These are phyloP conservation scores for Epichloe aotearoae DNA, from an alignment of 2,329 filamentous ascomycete genomes.

Conservation along the genomic window DNA sequence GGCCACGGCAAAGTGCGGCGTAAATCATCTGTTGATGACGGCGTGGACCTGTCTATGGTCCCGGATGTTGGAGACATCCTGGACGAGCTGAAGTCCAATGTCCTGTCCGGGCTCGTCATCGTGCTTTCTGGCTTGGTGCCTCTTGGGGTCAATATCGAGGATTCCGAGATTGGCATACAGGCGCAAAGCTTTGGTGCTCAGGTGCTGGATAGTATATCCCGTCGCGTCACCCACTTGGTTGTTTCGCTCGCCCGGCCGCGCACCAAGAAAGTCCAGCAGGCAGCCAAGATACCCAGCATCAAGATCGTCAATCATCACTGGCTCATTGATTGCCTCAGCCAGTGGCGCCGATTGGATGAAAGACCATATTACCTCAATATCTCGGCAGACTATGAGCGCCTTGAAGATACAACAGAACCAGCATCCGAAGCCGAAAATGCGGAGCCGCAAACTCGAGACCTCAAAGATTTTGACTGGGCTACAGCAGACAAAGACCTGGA, in stretches of 20 bases:
- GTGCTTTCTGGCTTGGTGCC: constrained; percentile 88
- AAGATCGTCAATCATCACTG: constrained; percentile 88
- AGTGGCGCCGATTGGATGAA: constrained; percentile 74
- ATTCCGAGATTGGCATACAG: constrained; percentile 78
- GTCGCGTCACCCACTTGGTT: constrained; percentile 60
- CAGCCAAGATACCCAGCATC: constrained; percentile 63
- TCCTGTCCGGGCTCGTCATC: constrained; percentile 62
- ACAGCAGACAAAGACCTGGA: constrained; percentile 58
- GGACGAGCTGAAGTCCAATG: constrained; percentile 62
- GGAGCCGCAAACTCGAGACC: constrained; percentile 24
- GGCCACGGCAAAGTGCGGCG: constrained; percentile 19
- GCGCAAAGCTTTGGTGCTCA: constrained; percentile 73
- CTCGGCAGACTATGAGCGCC: constrained; percentile 44
- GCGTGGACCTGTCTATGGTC: constrained; percentile 38
- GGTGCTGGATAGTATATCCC: constrained; percentile 42
- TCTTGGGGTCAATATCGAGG: constrained; percentile 62
- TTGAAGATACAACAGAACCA: constrained; percentile 20
- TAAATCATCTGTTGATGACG: constrained; percentile 23
- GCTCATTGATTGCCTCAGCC: constrained; percentile 72
- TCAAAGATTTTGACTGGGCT: constrained; percentile 31
- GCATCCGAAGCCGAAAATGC: constrained; percentile 19
- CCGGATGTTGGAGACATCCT: constrained; percentile 83
- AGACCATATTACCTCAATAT: constrained; percentile 64
- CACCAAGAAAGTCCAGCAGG: constrained; percentile 84
- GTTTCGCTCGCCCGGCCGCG: constrained; percentile 58